Percentiles rank a stretch among this genome's conserved stretches.
phyloP scores from a whole-genome alignment of 2,329 filamentous ascomycete species.

The Sporothrix pseudoabietina region DNA sequence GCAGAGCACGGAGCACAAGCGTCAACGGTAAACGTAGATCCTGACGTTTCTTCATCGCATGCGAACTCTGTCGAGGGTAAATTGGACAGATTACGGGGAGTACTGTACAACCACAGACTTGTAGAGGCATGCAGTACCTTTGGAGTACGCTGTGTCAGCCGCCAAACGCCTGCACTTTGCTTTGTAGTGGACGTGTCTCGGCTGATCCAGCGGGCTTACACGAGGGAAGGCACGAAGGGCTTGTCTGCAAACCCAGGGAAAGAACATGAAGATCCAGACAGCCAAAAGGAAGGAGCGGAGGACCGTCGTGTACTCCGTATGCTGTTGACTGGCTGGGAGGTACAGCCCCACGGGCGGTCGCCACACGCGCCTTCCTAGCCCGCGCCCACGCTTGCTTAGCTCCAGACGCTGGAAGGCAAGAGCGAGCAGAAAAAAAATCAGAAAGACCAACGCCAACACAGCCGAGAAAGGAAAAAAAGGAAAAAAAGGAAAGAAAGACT shows the following conservation, averaged over 20 bases:
- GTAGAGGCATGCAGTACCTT: background rate
- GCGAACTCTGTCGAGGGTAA: background rate
- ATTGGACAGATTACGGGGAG: too few relatives aligned
- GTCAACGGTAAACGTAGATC: background rate
- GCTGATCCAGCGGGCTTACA: background rate
- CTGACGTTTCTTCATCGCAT: constrained; percentile 5
- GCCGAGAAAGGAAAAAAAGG: constrained; percentile 4
- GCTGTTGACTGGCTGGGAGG: background rate
- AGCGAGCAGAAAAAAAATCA: constrained; percentile 9
- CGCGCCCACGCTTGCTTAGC: constrained; percentile 15
- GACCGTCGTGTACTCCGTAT: constrained; percentile 12
- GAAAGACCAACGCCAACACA: background rate
- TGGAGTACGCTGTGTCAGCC: constrained; percentile 6
- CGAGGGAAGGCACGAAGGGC: background rate
- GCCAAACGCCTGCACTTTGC: background rate
- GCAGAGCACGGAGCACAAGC: constrained; percentile 1
- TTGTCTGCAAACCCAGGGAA: background rate
- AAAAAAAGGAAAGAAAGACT: background rate
- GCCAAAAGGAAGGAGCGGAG: background rate
- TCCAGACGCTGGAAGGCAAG: background rate
- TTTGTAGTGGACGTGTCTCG: background rate
- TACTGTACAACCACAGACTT: too few relatives aligned
- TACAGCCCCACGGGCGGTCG: constrained; percentile 25
- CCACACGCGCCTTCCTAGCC: constrained; percentile 26
- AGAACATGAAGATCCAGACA: background rate